Evolutionary conservation across 768 basidiomycete species (phyloP).

Genomic region (Russula vinacea): DNA sequence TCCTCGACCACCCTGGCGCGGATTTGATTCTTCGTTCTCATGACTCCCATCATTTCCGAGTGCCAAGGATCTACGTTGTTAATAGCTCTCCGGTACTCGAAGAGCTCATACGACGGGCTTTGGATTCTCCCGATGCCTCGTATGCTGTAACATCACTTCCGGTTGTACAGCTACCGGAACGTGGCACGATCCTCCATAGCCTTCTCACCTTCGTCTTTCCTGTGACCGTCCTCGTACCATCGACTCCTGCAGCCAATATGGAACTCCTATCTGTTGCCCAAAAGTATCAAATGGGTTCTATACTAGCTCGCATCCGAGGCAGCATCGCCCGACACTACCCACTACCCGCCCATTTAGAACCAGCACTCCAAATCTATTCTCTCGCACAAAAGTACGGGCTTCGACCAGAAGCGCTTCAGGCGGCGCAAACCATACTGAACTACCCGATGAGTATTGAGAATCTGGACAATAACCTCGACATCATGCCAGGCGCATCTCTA

Average conservation of each 20-base stretch:
- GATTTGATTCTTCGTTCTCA: conserved; percentile 44
- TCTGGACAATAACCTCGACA: conserved; percentile 1
- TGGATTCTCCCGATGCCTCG: neutral
- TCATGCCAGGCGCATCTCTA: neutral
- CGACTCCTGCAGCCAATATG: neutral
- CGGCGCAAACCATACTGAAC: neutral
- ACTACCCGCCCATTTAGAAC: neutral
- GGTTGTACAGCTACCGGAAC: neutral
- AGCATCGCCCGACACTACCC: neutral
- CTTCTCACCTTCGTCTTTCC: conserved; percentile 11
- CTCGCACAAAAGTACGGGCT: conserved; percentile 7
- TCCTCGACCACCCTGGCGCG: conserved; percentile 35
- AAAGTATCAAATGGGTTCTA: neutral
- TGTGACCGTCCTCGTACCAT: neutral
- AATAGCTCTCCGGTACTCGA: conserved; percentile 43
- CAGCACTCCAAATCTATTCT: neutral
- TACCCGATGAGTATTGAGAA: neutral
- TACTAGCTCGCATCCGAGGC: neutral
- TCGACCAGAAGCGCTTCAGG: neutral
- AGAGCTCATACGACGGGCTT: neutral
- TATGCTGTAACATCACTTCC: neutral
- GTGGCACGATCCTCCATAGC: neutral
- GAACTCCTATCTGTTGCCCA: conserved; percentile 12
- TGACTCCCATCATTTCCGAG: conserved; percentile 44
- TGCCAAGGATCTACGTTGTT: conserved; percentile 44